These are phyloP conservation scores for Ceratocystis variospora DNA, from an alignment of 2,329 filamentous ascomycete species.

Conservation along the genomic window DNA sequence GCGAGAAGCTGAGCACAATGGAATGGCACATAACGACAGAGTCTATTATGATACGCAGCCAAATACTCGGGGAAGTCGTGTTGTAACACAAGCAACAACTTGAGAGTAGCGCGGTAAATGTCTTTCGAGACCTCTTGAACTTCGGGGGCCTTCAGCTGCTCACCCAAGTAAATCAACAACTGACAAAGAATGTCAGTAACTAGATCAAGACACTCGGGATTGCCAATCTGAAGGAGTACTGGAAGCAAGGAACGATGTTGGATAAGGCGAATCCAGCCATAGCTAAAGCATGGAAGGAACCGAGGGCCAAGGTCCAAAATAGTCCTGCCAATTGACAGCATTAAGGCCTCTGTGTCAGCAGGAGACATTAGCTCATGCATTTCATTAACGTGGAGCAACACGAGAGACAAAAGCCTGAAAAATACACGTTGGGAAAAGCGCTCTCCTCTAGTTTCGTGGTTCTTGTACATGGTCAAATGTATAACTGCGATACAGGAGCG, in stretches of 20 bases:
- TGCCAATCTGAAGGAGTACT: constrained; percentile 44
- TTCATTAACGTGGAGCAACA: constrained; percentile 58
- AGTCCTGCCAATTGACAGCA: constrained; percentile 33
- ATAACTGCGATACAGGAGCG: constrained; percentile 67
- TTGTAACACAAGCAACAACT: constrained; percentile 71
- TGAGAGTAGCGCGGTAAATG: constrained; percentile 70
- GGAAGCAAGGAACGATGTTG: constrained; percentile 79
- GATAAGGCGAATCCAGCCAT: constrained; percentile 70
- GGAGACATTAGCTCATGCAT: constrained; percentile 25
- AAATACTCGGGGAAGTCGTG: constrained; percentile 94
- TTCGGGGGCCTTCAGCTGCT: constrained; percentile 61
- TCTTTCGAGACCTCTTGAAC: constrained; percentile 60
- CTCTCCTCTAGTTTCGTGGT: constrained; percentile 68
- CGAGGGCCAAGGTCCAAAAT: constrained; percentile 62
- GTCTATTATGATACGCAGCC: constrained; percentile 67
- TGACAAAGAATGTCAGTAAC: constrained; percentile 70
- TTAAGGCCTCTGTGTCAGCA: constrained; percentile 9
- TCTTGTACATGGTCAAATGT: constrained; percentile 69
- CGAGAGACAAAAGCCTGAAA: constrained; percentile 70
- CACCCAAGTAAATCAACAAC: constrained; percentile 59
- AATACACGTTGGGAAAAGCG: constrained; percentile 79
- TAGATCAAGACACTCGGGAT: constrained; percentile 41
- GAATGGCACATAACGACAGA: constrained; percentile 68
- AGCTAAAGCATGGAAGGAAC: constrained; percentile 69
- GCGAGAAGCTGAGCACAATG: constrained; percentile 83